Evolutionary conservation across 306 rosid genomes (phyloP).

Genomic region (Castanea sativa): DNA sequence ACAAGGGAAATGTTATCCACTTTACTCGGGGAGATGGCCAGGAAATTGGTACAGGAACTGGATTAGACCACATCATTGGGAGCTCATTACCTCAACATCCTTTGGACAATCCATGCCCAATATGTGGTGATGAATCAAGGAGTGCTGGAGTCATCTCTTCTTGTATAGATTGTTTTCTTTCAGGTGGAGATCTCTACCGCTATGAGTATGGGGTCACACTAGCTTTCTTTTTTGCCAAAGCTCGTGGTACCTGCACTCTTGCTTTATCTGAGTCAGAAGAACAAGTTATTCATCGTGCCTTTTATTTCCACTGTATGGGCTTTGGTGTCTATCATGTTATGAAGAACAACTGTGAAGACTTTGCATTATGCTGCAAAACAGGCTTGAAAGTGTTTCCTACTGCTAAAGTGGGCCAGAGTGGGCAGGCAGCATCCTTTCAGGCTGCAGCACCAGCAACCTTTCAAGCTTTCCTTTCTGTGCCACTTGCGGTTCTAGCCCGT

Average conservation of each 20-base stretch:
- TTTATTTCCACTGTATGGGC: constrained; percentile 59
- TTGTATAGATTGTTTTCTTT: constrained; percentile 66
- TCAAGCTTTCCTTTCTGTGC: constrained; percentile 34
- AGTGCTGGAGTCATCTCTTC: constrained; percentile 51
- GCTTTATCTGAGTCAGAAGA: constrained; percentile 44
- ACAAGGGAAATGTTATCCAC: constrained; percentile 67
- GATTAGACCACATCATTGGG: constrained; percentile 30
- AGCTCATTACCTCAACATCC: constrained; percentile 34
- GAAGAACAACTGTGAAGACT: constrained; percentile 79
- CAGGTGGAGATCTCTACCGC: constrained; percentile 46
- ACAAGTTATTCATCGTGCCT: constrained; percentile 48
- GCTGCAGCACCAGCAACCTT: too few species aligned
- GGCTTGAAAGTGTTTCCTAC: constrained; percentile 38
- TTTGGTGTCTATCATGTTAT: constrained; percentile 52
- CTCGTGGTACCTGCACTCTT: constrained; percentile 75
- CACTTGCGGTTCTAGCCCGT: not conserved
- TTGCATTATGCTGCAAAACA: constrained; percentile 82
- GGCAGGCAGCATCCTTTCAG: constrained; percentile 50
- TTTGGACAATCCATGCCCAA: constrained; percentile 42
- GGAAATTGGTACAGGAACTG: constrained; percentile 41
- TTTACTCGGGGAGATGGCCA: constrained; percentile 57
- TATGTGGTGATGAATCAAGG: constrained; percentile 40
- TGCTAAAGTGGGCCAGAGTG: constrained; percentile 48
- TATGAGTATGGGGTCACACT: constrained; percentile 55
- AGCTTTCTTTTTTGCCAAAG: constrained; percentile 48